Conservation (phyloP, 179 eudicot species). For the Gypsophila paniculata region DNA sequence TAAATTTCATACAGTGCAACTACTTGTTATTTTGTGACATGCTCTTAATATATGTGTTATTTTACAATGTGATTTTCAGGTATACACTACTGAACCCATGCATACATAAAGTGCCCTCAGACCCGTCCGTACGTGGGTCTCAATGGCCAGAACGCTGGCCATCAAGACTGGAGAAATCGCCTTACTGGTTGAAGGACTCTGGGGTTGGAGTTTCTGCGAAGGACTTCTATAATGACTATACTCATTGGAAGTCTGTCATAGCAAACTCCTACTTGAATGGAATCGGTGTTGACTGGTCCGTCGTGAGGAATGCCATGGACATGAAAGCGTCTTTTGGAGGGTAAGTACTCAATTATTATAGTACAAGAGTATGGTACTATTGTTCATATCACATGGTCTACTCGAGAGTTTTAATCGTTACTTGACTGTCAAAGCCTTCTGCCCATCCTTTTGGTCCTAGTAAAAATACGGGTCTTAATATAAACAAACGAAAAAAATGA, state of each 20-base stretch:
- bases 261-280: slow-evolving; percentile 31
- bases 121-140: slow-evolving; percentile 34
- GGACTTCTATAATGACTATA: slow-evolving; percentile 33
- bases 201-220: slow-evolving; percentile 25
- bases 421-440: background rate
- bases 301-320: slow-evolving; percentile 45
- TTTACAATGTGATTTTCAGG: slow-evolving; percentile 21
- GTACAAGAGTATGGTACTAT: too few species aligned
- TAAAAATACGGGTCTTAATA: background rate
- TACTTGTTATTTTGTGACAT: background rate
- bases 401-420: too few species aligned
- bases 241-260: slow-evolving; percentile 34
- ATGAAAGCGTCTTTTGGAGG: slow-evolving; percentile 46
- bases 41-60: background rate
- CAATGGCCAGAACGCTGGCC: slow-evolving; percentile 44
- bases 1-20: too few species aligned
- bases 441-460: background rate
- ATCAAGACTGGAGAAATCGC: slow-evolving; percentile 33
- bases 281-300: slow-evolving; percentile 36
- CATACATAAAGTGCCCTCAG: slow-evolving; percentile 37
- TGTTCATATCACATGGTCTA: too few species aligned
- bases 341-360: slow-evolving; percentile 26
- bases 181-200: slow-evolving; percentile 41
- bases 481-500: background rate
- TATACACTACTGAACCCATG: slow-evolving; percentile 35